Evolutionary conservation across 2,329 filamentous ascomycete species (phyloP), one percentile per base, ranked within the genome.

Genomic region (Paecilomyces sp.): DNA sequence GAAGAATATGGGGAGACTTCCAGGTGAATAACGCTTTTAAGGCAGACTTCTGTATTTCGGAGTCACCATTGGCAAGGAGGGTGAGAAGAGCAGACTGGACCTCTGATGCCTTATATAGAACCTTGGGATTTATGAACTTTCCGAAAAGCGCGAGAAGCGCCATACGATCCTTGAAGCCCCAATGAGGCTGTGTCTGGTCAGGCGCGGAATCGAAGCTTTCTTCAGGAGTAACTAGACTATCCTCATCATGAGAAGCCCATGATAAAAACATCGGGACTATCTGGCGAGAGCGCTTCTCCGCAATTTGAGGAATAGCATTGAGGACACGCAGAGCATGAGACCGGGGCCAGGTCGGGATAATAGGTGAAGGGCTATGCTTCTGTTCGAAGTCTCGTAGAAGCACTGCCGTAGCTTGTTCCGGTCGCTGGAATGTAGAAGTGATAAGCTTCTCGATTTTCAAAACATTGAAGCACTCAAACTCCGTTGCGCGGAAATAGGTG

Each of bases 401-500:
- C 12, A 83, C 78, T 25, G 86, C 81, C 34, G 80, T 77, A 2
- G 85, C 78, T 60, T 82, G 78, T 12, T 80, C 74, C 11, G 86
- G 76, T 1, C 82, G 77, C 22, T 81, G 74, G 56, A 85, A 82
- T 8, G 84, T 79, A 56, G 80, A 76, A 13, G 76, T 69, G 3
- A 85, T 81, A 24, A 80, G 72, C 13, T 78, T 77, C 54, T 83
- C 77, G 1, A 96, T 74, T 31, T 80, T 82, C 34, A 80, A 80
- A 36, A 93, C 72, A 65, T 94, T 92, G 22, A 86, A 88, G 71
- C 93, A 97, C 72, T 96, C 88, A 65, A 96, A 99, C 65, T 94
- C 63, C 22, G 71, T 70, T 54, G 69, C 51, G 66, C 11, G 65
- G 65, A 34, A 65, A 67, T 5, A 62, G 62, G 4, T 66, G 63